Evolutionary conservation across 345 rosid species (phyloP).

Genomic region (Eucalyptus decipiens): DNA sequence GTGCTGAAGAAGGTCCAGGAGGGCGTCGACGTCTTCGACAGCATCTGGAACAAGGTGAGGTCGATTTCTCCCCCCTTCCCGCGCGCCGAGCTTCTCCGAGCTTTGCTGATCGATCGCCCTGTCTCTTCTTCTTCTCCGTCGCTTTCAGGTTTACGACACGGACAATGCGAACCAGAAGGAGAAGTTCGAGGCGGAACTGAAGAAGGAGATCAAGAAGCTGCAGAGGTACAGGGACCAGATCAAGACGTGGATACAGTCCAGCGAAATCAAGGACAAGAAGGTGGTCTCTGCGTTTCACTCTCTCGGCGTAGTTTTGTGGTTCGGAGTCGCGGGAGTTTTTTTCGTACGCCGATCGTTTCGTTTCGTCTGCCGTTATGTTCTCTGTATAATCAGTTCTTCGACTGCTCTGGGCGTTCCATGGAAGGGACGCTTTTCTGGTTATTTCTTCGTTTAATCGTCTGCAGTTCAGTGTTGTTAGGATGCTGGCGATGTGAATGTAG

Average conservation of each 20-base stretch:
- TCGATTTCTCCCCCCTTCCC: no score
- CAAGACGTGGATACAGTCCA: constrained; percentile 97
- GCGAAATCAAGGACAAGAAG: constrained; percentile 96
- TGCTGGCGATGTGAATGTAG: background rate
- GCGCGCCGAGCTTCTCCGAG: background rate
- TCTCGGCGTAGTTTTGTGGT: background rate
- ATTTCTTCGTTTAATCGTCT: background rate
- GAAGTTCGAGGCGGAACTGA: constrained; percentile 95
- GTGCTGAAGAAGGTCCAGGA: constrained; percentile 98
- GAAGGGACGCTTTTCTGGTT: background rate
- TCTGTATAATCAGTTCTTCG: background rate
- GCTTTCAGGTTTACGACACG: constrained; percentile 74
- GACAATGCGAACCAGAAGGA: constrained; percentile 96
- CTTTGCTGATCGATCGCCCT: background rate
- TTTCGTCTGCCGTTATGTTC: background rate
- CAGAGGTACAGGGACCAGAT: constrained; percentile 99
- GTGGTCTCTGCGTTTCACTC: constrained; percentile 9
- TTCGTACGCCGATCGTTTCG: background rate
- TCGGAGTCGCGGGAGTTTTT: background rate
- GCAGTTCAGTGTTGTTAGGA: background rate
- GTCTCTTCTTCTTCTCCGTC: background rate
- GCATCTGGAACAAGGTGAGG: constrained; percentile 95
- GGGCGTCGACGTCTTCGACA: constrained; percentile 98
- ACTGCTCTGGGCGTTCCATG: background rate
- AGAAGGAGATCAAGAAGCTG: constrained; percentile 97